phyloP scores from a whole-genome alignment of 106 monocot genomes.

The Gastrodia elata region DNA sequence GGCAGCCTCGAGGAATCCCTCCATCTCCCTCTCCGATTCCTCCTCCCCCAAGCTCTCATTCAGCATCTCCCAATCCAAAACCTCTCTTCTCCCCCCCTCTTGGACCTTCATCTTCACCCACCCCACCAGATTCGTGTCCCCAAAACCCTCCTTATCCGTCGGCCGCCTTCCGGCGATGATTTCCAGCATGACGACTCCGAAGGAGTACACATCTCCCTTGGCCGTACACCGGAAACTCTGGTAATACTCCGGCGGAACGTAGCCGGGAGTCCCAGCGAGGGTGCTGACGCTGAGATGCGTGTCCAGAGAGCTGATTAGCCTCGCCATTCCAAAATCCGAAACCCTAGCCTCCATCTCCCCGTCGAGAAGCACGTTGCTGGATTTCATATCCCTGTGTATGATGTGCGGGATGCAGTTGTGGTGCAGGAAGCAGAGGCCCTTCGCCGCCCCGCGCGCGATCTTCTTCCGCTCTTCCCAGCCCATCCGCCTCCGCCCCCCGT shows the following conservation, averaged over 20 bases:
- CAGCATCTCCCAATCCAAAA: constrained; percentile 40
- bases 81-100: constrained; percentile 47
- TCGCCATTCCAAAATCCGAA: constrained; percentile 80
- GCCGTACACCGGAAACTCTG: constrained; percentile 80
- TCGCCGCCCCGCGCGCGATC: constrained; percentile 57
- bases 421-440: constrained; percentile 71
- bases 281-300: constrained; percentile 81
- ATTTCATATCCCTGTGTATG: constrained; percentile 86
- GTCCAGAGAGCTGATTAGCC: constrained; percentile 72
- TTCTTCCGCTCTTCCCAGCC: constrained; percentile 58
- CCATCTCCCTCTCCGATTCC: constrained; percentile 37
- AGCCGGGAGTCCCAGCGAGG: constrained; percentile 73
- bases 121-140: constrained; percentile 73
- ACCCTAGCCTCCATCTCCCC: constrained; percentile 67
- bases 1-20: constrained; percentile 44
- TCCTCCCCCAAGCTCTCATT: not conserved
- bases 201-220: constrained; percentile 74
- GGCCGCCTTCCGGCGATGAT: constrained; percentile 57
- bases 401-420: constrained; percentile 87
- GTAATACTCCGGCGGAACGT: constrained; percentile 82
- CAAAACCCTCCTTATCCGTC: constrained; percentile 72
- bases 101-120: constrained; percentile 59
- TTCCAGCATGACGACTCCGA: constrained; percentile 74
- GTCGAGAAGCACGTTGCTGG: constrained; percentile 73
- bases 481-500: constrained; percentile 16